Base-by-base conservation (phyloP, 257 asterid species). In the Fraxinus americana region DNA sequence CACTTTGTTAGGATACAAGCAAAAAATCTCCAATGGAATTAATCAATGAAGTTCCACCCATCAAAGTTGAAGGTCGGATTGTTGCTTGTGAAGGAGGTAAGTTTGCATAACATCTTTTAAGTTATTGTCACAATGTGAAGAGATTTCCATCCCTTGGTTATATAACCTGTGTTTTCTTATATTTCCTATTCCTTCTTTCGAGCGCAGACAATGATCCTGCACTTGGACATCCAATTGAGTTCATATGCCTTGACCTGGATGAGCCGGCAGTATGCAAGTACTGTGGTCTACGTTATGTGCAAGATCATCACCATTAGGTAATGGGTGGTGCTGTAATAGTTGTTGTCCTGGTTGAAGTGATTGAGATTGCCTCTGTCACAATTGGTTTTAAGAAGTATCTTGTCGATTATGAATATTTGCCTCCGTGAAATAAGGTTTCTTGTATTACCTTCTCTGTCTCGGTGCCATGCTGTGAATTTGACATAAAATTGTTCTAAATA, bases 31-130 rank as follows among this genome's bases (percentile, higher is more conserved):
- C 98, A 14, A 93, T 93, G 97, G 94, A 95, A 80, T 82, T 95
- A 92, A 95, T 95, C 90, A 92, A 91, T 82, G 99, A 95, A 89
- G 99, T 93, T 82, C 96, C 94, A 82, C 98, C 99, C 8, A 91
- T 93, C 87, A 93, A 85, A 91, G 97, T 95, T 59, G 91, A 86
- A 71, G 92, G 90, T 83, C 82, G 97, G 86, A 90, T 91, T 61
- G 97, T 80, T 81, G 97, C 91, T 74, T 93, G 98, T 75, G 99
- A 93, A 88, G 98, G 99, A 88, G 97, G 99, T 93, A 72, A 68
- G 91, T 72, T 75, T 65, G 76, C 67, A 72, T 32, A 17, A n/a
- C 10, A 16, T 52, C 71, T 75, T 75, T 41, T 54, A 70, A 34
- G 71, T 74, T 13, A 21, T 0, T 11, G 25, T 35, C 16, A 35